phyloP scores from a whole-genome alignment of 257 asterid species.

The Scutellaria baicalensis region DNA sequence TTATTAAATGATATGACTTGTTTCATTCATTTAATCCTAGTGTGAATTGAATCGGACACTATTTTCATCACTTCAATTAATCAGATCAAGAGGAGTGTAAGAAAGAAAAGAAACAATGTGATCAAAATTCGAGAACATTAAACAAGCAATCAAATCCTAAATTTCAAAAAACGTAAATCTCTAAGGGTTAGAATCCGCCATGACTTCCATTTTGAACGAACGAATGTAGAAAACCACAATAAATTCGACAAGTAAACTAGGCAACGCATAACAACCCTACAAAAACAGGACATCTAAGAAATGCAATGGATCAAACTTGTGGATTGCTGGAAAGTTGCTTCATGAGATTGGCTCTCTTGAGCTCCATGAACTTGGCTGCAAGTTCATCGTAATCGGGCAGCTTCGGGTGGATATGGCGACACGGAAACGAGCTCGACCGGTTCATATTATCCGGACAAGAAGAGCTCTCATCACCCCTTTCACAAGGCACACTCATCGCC shows the following conservation, averaged over 20 bases:
- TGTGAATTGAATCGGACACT: too few relatives aligned
- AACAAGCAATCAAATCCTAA: neutral
- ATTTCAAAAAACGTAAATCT: too few relatives aligned
- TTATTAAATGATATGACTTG: too few relatives aligned
- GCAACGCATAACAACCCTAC: neutral
- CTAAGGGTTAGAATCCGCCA: too few relatives aligned
- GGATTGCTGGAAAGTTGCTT: neutral
- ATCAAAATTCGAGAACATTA: neutral
- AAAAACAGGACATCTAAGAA: neutral
- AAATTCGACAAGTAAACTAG: neutral
- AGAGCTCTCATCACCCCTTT: slow-evolving; percentile 22
- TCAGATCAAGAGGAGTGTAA: too few relatives aligned
- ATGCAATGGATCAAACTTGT: neutral
- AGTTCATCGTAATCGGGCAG: slow-evolving; percentile 85
- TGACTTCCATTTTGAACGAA: too few relatives aligned
- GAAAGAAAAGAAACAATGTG: too few relatives aligned
- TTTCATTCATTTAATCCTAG: too few relatives aligned
- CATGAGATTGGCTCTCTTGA: slow-evolving; percentile 45
- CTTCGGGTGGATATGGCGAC: slow-evolving; percentile 74
- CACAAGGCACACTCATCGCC: slow-evolving; percentile 45
- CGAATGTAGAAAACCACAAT: too few relatives aligned
- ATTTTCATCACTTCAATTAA: too few relatives aligned
- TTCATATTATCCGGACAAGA: slow-evolving; percentile 11
- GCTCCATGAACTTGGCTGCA: slow-evolving; percentile 54
- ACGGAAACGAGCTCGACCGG: slow-evolving; percentile 47